Base-by-base conservation (phyloP, 805 yeast genomes). In the Hanseniaspora taiwanica region DNA sequence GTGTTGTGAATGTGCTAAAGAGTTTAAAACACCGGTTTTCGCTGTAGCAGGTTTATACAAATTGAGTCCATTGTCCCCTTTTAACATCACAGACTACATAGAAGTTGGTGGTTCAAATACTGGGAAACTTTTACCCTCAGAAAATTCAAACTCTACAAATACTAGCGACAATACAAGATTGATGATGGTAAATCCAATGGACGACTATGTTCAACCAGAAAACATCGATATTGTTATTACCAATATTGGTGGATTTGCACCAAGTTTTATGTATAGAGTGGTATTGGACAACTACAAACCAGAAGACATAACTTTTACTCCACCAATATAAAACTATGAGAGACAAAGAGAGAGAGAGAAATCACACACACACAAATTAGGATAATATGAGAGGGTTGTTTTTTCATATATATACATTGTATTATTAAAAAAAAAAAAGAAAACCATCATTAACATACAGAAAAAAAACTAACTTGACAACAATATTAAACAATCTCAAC, bases 21-120 rank as follows among this genome's bases (percentile, higher is more conserved):
- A 84, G 54, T 89, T 83, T 59, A 74, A 76, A 55, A 89, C 96
- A n/a, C 98, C 98, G 0, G 97, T 91, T 4, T 81, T 91, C 57
- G 87, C 91, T 1, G 91, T 87, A 37, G 86, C 96, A 2, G 98
- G 97, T 36, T 68, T 89, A 41, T 91, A 83, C 67, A 91, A 91
- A 62, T 69, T 91, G 38, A 81, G 94, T 8, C 97, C 97, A 24
- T 67, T 82, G 39, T 91, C 91, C 56, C 98, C 96, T 20, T 84
- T 81, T 58, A 86, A 83, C 55, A 72, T 81, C 42, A 89, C 83
- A 50, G 76, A 78, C 47, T 66, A 86, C 43, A 78, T 86, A 36
- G 95, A 87, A 62, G 87, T 86, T 39, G 96, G 96, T 21, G 89
- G 89, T 52, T 78, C 95, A 4, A 91, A 93, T n/a, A 81, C 79